Evolutionary conservation across 202 grass and related monocot species (phyloP).

Genomic region (Zizania palustris): DNA sequence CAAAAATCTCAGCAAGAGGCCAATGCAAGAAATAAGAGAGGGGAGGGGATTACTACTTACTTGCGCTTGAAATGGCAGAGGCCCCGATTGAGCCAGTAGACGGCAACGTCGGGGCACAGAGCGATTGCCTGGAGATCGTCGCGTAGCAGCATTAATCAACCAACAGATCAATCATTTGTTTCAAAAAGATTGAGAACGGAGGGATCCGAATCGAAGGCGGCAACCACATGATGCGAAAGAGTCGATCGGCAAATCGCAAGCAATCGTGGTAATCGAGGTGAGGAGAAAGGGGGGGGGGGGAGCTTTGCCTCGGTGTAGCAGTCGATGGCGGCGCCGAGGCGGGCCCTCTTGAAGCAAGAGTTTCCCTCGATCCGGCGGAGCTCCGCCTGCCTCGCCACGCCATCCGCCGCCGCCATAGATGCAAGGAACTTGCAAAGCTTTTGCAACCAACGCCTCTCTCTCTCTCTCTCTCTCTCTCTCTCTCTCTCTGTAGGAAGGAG

Average conservation of each 20-base stretch:
- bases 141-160: neutral
- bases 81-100: slow-evolving; percentile 77
- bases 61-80: slow-evolving; percentile 69
- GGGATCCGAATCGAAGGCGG: no score
- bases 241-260: neutral
- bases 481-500: neutral
- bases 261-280: neutral
- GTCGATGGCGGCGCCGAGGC: slow-evolving; percentile 82
- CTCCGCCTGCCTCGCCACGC: slow-evolving; percentile 70
- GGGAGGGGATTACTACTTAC: slow-evolving; percentile 27
- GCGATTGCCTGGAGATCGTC: slow-evolving; percentile 68
- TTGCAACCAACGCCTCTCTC: no score
- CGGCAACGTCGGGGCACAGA: slow-evolving; percentile 68
- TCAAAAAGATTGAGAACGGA: neutral
- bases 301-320: slow-evolving; percentile 79
- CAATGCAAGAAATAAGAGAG: neutral
- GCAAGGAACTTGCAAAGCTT: neutral
- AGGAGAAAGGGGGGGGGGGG: neutral
- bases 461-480: neutral
- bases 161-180: no score
- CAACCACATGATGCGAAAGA: no score
- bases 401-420: slow-evolving; percentile 41
- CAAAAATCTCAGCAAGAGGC: no score
- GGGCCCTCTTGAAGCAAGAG: slow-evolving; percentile 65
- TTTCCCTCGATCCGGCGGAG: slow-evolving; percentile 74